Base-by-base conservation (phyloP, 768 basidiomycete genomes). In the Amanita rubescens region DNA sequence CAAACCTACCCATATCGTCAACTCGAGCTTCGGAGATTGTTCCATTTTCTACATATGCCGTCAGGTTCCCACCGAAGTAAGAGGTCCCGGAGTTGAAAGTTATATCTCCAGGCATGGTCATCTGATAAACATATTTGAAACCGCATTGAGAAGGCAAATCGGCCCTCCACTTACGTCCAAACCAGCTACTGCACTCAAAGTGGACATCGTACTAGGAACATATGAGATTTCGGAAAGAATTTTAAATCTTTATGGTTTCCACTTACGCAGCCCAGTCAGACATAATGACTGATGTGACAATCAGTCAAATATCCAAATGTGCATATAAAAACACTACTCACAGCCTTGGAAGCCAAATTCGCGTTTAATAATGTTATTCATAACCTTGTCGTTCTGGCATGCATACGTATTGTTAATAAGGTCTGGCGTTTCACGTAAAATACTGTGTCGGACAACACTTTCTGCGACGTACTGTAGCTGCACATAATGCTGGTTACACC, bases 281-380 rank as follows among this genome's bases (percentile, higher is more conserved):
- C 81, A 87, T 80, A 48, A 90, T 75, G 62, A 75, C 79, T 79
- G 19, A 35, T 53, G 32, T 14, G 24, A 35, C 19, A 11, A 46
- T 53, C 11, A 52, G 35, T 51, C 3, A 44, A 33, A 10, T 19
- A 17, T 10, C 15, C 22, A 35, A 46, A 30, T 30, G 8, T 19
- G 1, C 20, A 48, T n/a, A 4, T n/a, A 15, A 10, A 33, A 46
- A 34, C 2, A n/a, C 22, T 30, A 70, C 77, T 62, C 55, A 79
- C 76, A 86, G 37, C 87, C 88, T 68, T 85, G 85, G 74, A 90
- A 91, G 9, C 82, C 87, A 49, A 76, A 78, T 66, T 91, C 84
- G 44, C 74, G 69, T 69, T 90, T 90, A 54, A 90, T 71, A n/a
- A 91, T 74, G 52, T 81, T 78, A 64, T 89, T 89, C 64, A 89